Base-by-base conservation (phyloP, 108 stramenopile genomes). In the Seminavis robusta region DNA sequence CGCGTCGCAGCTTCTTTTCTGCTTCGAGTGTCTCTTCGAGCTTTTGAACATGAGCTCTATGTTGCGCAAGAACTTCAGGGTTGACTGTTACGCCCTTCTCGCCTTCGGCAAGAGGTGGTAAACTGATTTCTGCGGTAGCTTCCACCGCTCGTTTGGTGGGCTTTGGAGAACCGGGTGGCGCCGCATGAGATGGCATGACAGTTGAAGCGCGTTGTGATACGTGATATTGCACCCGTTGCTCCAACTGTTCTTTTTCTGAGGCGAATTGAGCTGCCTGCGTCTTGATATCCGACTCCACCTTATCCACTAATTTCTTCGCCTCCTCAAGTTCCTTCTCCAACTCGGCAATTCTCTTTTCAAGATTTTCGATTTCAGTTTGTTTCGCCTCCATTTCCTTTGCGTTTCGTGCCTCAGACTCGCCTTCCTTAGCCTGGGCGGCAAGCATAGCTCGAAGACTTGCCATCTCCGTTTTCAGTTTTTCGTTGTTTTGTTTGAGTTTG, bases 381-480 rank as follows among this genome's bases (percentile, higher is more conserved):
- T 88, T 89, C 44, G 72, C 80, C 24, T 65, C 61, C 28, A 88
- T 56, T 29, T 67, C 81, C 43, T 67, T 67, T 37, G 59, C 51
- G 56, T 77, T 83, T 44, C 73, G 71, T 17, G 50, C 67, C 57
- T 76, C 83, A 7, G 77, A 78, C 0, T 79, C 78, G 45, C 62
- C 75, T 61, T 76, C 78, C 38, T 84, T 79, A 4, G 92, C 87
- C 52, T 89, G 84, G 13, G 89, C 87, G 48, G 79, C 71, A 80
- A 91, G 73, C 93, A 94, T 94, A 28, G 90, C 90, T 43, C 85
- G 89, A 36, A 94, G 76, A 77, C 85, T 89, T 23, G 83, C 82
- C 90, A 94, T 94, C 66, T 94, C 93, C 67, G 71, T 68, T 67
- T 91, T 94, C 47, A 91, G 73, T 52, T 84, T 87, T 53, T 89